A percentile compares a stretch with the other conserved stretches of the same genome.
Conservation (phyloP, 2,329 filamentous ascomycete genomes). For the Claviceps africana region DNA sequence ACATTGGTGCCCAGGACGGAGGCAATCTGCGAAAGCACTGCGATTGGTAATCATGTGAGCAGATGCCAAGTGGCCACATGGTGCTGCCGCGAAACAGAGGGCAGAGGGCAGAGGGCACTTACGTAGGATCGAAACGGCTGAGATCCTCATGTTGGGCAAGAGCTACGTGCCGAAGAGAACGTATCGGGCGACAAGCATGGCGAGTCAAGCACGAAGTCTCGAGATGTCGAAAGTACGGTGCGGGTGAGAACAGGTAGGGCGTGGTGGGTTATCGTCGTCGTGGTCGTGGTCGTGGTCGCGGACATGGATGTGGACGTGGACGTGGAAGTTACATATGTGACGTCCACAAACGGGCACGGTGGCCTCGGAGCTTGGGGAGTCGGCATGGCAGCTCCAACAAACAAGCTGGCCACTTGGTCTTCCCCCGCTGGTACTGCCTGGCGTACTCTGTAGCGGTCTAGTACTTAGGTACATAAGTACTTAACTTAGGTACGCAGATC, state of each 20-base stretch:
- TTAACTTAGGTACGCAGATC: too few relatives aligned
- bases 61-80: slow-evolving; percentile 5
- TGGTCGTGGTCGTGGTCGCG: too few relatives aligned
- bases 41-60: slow-evolving; percentile 11
- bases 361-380: not conserved
- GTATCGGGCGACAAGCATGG: slow-evolving; percentile 16
- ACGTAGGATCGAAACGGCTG: slow-evolving; percentile 29
- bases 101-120: slow-evolving; percentile 17
- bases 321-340: not conserved
- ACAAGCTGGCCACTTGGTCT: slow-evolving; percentile 10
- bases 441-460: too few relatives aligned
- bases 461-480: too few relatives aligned
- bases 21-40: slow-evolving; percentile 34
- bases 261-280: too few relatives aligned
- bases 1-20: slow-evolving; percentile 24
- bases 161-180: slow-evolving; percentile 18
- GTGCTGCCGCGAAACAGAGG: slow-evolving; percentile 1
- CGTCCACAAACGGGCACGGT: not conserved
- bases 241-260: not conserved
- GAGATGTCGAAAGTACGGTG: slow-evolving; percentile 1
- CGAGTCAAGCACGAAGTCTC: slow-evolving; percentile 5
- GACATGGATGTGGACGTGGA: not conserved
- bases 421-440: too few relatives aligned
- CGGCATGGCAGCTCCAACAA: not conserved
- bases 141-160: slow-evolving; percentile 26